Percentiles rank a stretch among this genome's conserved stretches.
phyloP scores from a whole-genome alignment of 768 basidiomycete species.

The Cytidiella melzeri region DNA sequence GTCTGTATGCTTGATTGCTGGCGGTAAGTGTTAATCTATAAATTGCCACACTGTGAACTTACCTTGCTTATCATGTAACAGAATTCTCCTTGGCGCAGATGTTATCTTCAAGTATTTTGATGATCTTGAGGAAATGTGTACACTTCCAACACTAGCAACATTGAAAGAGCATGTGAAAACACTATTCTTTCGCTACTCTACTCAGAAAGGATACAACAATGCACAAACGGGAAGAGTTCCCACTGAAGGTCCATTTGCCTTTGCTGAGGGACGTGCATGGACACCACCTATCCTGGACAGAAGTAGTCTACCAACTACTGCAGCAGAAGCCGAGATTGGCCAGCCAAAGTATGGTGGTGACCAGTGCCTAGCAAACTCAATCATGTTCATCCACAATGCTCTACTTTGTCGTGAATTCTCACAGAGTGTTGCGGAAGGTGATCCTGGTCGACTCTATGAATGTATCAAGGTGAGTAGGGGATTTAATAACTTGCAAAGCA shows the following conservation, averaged over 20 bases:
- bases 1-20: slow-evolving; percentile 30
- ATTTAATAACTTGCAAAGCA: background rate
- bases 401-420: slow-evolving; percentile 20
- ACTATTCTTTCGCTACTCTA: background rate
- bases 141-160: background rate
- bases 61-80: background rate
- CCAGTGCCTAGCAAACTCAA: slow-evolving; percentile 21
- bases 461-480: slow-evolving; percentile 24
- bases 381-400: slow-evolving; percentile 12
- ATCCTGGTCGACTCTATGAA: slow-evolving; percentile 28
- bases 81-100: background rate
- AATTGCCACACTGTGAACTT: background rate
- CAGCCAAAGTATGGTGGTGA: slow-evolving; percentile 17
- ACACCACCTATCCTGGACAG: background rate
- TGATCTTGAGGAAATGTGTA: background rate
- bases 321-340: background rate
- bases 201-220: background rate
- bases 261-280: background rate
- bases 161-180: background rate
- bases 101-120: background rate
- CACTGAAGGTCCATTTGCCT: background rate
- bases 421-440: slow-evolving; percentile 26
- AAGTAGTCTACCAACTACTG: background rate
- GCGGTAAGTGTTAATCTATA: slow-evolving; percentile 19
- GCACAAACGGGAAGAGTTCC: background rate